Percentiles rank a stretch among this genome's conserved stretches.
These are phyloP conservation scores for Umbelopsis sp. DNA, from an alignment of 192 early-diverging fungal genomes.

Conservation along the genomic window DNA sequence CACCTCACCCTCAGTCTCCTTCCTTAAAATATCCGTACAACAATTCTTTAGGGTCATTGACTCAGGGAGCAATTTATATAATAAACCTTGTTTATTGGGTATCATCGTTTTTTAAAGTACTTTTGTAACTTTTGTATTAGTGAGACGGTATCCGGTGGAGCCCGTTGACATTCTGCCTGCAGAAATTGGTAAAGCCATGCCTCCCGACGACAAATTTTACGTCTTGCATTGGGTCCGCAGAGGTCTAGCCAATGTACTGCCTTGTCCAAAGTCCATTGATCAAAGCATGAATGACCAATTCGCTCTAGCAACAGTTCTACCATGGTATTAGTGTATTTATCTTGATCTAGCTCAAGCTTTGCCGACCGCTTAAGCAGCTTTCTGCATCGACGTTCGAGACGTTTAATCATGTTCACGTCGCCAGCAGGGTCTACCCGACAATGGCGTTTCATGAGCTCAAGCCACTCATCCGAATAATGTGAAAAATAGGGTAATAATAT, in stretches of 20 bases:
- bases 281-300: conserved; percentile 6
- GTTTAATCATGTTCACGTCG: not conserved
- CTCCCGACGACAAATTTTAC: not conserved
- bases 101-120: conserved; percentile 1
- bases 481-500: conserved; percentile 10
- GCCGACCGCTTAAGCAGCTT: not conserved
- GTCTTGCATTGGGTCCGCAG: not conserved
- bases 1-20: not conserved
- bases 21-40: not conserved
- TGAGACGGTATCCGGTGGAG: not conserved
- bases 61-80: not conserved
- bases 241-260: not conserved
- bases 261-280: conserved; percentile 4
- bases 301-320: not conserved
- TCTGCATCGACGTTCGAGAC: not conserved
- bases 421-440: not conserved
- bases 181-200: conserved; percentile 1
- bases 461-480: conserved; percentile 5
- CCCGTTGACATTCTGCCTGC: conserved; percentile 4
- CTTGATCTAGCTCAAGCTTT: no score
- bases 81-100: conserved; percentile 10
- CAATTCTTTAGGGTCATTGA: not conserved
- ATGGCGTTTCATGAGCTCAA: not conserved
- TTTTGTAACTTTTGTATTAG: not conserved
- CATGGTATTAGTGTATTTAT: not conserved